Conservation (phyloP, 2,329 filamentous ascomycete species). For the Neopestalotiopsis rosae region DNA sequence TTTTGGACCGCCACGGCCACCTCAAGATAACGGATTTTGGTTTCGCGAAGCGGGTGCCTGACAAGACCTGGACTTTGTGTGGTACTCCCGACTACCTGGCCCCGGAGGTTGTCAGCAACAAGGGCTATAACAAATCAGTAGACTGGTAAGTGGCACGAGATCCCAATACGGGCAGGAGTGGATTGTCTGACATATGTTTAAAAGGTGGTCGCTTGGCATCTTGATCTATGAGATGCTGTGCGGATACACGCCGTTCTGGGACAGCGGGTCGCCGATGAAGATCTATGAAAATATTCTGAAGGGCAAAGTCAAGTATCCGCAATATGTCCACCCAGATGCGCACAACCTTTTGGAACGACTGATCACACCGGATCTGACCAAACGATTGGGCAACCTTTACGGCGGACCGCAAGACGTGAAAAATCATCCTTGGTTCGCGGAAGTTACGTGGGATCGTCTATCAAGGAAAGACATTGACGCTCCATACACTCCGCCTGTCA, state of each 20-base stretch:
- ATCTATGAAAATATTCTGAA: conserved; percentile 99
- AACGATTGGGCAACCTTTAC: conserved; percentile 92
- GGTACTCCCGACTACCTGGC: conserved; percentile 97
- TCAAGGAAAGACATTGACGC: conserved; percentile 97
- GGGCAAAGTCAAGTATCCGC: conserved; percentile 94
- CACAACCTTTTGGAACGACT: conserved; percentile 90
- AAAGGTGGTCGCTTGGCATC: conserved; percentile 97
- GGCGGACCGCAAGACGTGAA: conserved; percentile 92
- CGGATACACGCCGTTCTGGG: conserved; percentile 99
- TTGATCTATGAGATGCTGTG: conserved; percentile 99
- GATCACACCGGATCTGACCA: conserved; percentile 94
- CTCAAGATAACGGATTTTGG: conserved; percentile 98
- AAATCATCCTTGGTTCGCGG: conserved; percentile 93
- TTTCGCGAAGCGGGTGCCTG: conserved; percentile 96
- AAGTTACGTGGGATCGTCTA: conserved; percentile 96
- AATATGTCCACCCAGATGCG: conserved; percentile 92
- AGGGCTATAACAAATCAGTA: conserved; percentile 99
- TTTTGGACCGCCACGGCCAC: conserved; percentile 91
- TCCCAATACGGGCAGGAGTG: not conserved
- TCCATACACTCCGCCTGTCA: conserved; percentile 94
- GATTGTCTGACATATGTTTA: not conserved
- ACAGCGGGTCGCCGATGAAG: conserved; percentile 95
- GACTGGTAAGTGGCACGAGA: conserved; percentile 75
- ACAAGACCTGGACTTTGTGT: conserved; percentile 99
- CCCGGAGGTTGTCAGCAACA: conserved; percentile 97